Evolutionary conservation across 805 yeast species (phyloP).

Genomic region (Clavispora vitiphila): DNA sequence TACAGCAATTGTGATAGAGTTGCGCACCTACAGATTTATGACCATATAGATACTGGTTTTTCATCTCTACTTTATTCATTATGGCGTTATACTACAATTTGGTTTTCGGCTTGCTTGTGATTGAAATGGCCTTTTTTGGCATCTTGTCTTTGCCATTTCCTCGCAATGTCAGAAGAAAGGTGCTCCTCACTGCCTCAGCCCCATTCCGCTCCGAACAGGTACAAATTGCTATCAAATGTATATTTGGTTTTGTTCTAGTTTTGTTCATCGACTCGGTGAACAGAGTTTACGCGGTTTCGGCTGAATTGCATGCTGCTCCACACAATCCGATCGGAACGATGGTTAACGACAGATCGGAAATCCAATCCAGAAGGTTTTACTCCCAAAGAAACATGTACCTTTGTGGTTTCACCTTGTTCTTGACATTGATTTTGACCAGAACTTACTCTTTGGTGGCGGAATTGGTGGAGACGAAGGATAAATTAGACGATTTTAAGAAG

Average conservation of each 20-base stretch:
- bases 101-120: constrained; percentile 70
- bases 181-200: constrained; percentile 55
- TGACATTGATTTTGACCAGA: constrained; percentile 79
- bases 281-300: constrained; percentile 65
- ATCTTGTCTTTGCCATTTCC: constrained; percentile 85
- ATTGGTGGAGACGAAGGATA: constrained; percentile 60
- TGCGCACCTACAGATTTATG: background rate
- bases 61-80: background rate
- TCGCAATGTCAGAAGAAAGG: constrained; percentile 59
- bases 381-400: constrained; percentile 95
- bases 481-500: constrained; percentile 36
- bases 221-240: constrained; percentile 73
- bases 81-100: constrained; percentile 43
- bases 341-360: constrained; percentile 65
- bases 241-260: constrained; percentile 76
- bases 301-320: constrained; percentile 47
- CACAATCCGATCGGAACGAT: constrained; percentile 16
- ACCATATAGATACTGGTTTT: background rate
- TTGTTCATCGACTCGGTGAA: constrained; percentile 86
- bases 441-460: constrained; percentile 79
- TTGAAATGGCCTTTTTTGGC: constrained; percentile 76
- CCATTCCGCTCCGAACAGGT: constrained; percentile 71
- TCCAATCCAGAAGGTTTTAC: constrained; percentile 86
- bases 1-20: background rate
- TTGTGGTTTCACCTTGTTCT: constrained; percentile 90